phyloP scores from a whole-genome alignment of 306 rosid genomes.

The Rosa lucieae region DNA sequence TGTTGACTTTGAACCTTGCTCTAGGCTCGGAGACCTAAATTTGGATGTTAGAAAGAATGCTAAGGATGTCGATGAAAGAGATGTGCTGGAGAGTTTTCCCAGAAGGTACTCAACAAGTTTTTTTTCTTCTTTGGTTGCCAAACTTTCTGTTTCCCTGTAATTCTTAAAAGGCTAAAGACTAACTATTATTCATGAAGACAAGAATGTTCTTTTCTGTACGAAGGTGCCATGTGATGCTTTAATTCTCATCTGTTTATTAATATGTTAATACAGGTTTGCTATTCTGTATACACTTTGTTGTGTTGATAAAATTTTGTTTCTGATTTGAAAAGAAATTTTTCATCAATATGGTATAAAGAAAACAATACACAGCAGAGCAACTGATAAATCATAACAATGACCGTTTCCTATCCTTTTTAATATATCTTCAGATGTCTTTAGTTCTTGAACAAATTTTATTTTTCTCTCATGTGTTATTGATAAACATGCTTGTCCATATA shows the following conservation, averaged over 20 bases:
- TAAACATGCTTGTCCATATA: neutral
- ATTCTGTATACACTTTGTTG: neutral
- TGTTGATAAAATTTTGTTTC: neutral
- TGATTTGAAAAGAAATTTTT: neutral
- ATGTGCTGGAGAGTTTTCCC: constrained; percentile 37
- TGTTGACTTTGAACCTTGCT: constrained; percentile 90
- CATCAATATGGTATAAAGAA: neutral
- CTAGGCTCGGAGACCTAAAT: constrained; percentile 90
- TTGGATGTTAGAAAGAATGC: constrained; percentile 73
- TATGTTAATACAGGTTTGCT: neutral
- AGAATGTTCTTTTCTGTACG: neutral
- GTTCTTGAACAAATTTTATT: neutral
- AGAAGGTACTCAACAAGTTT: constrained; percentile 50
- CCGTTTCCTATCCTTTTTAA: neutral
- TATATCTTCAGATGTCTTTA: neutral
- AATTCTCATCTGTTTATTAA: neutral
- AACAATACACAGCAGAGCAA: neutral
- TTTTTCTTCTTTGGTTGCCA: neutral
- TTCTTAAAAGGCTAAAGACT: constrained; percentile 4
- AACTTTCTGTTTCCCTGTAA: constrained; percentile 22
- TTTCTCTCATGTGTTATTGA: neutral
- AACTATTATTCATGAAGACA: neutral
- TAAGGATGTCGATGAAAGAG: constrained; percentile 46
- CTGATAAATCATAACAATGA: neutral
- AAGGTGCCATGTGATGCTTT: neutral